Conservation (phyloP, 2,329 filamentous ascomycete species). For the Penicillium sp. region DNA sequence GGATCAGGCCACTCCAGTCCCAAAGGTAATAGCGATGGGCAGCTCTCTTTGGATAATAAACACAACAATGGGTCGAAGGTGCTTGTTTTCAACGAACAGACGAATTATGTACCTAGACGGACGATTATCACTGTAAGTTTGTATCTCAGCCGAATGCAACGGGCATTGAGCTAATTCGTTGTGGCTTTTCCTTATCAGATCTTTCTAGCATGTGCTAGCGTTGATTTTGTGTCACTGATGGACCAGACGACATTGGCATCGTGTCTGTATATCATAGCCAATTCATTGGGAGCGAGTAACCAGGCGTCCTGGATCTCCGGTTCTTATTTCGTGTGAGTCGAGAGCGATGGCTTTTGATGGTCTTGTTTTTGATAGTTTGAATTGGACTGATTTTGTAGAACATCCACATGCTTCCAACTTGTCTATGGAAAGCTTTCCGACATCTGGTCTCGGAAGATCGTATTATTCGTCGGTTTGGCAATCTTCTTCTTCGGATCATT, state of each 20-base stretch:
- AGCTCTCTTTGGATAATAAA: slow-evolving; percentile 1
- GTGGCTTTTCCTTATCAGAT: slow-evolving; percentile 42
- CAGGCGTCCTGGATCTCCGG: slow-evolving; percentile 58
- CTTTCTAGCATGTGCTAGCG: slow-evolving; percentile 57
- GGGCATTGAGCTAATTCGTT: neutral
- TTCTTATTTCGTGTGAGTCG: slow-evolving; percentile 57
- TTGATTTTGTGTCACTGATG: slow-evolving; percentile 58
- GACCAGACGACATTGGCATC: slow-evolving; percentile 60
- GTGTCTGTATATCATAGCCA: slow-evolving; percentile 57
- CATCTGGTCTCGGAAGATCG: slow-evolving; percentile 59
- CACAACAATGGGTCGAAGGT: slow-evolving; percentile 11
- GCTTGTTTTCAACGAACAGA: slow-evolving; percentile 55
- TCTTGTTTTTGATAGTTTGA: neutral
- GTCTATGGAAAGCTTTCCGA: slow-evolving; percentile 64
- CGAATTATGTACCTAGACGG: slow-evolving; percentile 54
- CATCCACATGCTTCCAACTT: slow-evolving; percentile 66
- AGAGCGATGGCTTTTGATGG: neutral
- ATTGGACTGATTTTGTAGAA: slow-evolving; percentile 45
- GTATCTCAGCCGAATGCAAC: neutral
- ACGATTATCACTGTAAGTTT: slow-evolving; percentile 53
- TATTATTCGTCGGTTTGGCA: slow-evolving; percentile 55
- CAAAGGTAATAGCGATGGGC: neutral
- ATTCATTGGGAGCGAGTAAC: slow-evolving; percentile 50
- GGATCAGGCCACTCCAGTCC: slow-evolving; percentile 3
- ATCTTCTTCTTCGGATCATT: slow-evolving; percentile 59